Evolutionary conservation across 2,329 filamentous ascomycete species (phyloP), one percentile per base, ranked within the genome.

Genomic region (Hysterium pulicare): DNA sequence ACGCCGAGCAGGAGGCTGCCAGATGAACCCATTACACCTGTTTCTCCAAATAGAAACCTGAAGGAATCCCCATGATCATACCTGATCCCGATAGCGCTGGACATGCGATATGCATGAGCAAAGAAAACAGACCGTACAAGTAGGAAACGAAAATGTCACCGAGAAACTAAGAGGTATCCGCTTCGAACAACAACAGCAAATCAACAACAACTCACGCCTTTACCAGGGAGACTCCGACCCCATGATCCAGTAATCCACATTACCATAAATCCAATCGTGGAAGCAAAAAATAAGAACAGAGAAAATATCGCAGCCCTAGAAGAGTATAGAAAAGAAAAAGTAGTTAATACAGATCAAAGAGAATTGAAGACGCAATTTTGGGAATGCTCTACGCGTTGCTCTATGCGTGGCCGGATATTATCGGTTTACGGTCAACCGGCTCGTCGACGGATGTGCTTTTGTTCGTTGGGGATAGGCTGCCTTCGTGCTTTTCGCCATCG

Each of bases 271-370:
- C 45, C 50, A 55, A 47, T 56, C 46, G 55, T 42, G 21, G 20
- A 30, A 19, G 24, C 37, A 17, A 17, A 21, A 22, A 19, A 31
- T 31, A 23, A 15, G 23, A 31, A 39, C 23, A 31, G 23, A 30
- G 37, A 51, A 45, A 49, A 40, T 59, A 54, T 52, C 58, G 48
- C 54, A 41, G 30, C 52, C 50, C 40, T 42, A 47, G 47, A 50
- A 33, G 10, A 41, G n/a, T 31, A 11, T 17, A 23, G n/a, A 41
- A 46, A 20, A 22, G 9, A 45, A 50, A 49, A 39, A 41, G 45
- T 61, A 63, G 43, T 54, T 65, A 59, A 66, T 66, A 66, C 63
- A 66, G 30, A 24, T 31, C 42, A 48, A 56, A 55, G 51, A 50
- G 51, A 61, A 64, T 43, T 46, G 44, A 53, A 51, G 48, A 24